Conservation (phyloP, 2,329 filamentous ascomycete species). For the Monosporascus sp. region DNA sequence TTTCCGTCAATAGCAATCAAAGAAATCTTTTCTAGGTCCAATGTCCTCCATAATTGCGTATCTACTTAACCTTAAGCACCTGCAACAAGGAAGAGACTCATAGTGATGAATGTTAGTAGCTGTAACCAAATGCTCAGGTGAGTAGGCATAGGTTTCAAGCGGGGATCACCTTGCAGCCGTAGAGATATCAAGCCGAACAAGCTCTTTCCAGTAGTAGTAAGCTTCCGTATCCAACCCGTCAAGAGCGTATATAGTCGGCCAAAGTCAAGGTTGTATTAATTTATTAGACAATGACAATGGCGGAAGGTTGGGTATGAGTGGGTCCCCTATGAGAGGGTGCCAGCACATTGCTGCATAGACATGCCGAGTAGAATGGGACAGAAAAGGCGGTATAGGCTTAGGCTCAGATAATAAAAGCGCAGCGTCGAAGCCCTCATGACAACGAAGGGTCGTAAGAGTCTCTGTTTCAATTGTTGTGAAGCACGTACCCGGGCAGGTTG, state of each 20-base stretch:
- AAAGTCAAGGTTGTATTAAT: neutral
- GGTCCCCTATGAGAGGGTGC: constrained; percentile 29
- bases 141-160: no score
- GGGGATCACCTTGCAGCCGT: no score
- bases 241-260: neutral
- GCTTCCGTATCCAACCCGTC: neutral
- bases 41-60: no score
- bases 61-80: no score
- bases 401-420: constrained; percentile 9
- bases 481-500: neutral
- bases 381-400: constrained; percentile 30
- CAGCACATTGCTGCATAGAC: constrained; percentile 32
- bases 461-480: neutral
- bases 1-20: no score
- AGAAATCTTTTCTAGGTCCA: no score
- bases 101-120: no score
- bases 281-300: neutral
- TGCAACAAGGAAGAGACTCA: no score
- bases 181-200: neutral
- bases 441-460: neutral
- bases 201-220: neutral
- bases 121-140: no score
- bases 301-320: constrained; percentile 20
- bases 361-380: constrained; percentile 22
- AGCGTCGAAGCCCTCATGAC: neutral